phyloP scores from a whole-genome alignment of 75 land plant species.

The Cunninghamia lanceolata region DNA sequence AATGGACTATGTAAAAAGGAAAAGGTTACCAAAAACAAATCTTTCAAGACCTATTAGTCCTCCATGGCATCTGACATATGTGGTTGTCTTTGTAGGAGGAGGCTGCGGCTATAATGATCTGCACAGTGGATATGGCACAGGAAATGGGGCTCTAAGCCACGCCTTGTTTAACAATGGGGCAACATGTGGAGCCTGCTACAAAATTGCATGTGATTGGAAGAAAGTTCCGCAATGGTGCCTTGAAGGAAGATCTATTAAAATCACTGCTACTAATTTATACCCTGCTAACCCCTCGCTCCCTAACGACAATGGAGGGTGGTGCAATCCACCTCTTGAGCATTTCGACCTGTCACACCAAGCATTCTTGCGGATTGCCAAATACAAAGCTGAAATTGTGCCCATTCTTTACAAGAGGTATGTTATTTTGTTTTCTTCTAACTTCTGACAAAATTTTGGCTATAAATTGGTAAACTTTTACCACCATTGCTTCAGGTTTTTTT shows the following conservation, averaged over 20 bases:
- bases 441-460: too few relatives aligned
- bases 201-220: constrained; percentile 18
- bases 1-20: too few relatives aligned
- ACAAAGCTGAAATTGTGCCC: constrained; percentile 12
- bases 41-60: too few relatives aligned
- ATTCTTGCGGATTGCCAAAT: constrained; percentile 7
- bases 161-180: constrained; percentile 27
- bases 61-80: too few relatives aligned
- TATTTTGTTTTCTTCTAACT: too few relatives aligned
- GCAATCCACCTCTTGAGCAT: constrained; percentile 13
- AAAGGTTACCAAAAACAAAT: too few relatives aligned
- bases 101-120: constrained; percentile 38
- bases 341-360: constrained; percentile 18
- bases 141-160: constrained; percentile 28
- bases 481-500: too few relatives aligned
- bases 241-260: neutral
- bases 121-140: constrained; percentile 24
- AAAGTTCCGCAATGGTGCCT: constrained; percentile 2
- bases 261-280: constrained; percentile 33
- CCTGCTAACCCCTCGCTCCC: constrained; percentile 9
- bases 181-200: constrained; percentile 37
- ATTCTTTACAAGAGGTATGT: constrained; percentile 13
- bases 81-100: neutral
- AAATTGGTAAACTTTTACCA: too few relatives aligned
- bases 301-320: constrained; percentile 12